Percentiles rank a stretch among this genome's conserved stretches.
Evolutionary conservation across 495 filamentous ascomycete species (phyloP).

Genomic region (Lineolata rhizophorae): DNA sequence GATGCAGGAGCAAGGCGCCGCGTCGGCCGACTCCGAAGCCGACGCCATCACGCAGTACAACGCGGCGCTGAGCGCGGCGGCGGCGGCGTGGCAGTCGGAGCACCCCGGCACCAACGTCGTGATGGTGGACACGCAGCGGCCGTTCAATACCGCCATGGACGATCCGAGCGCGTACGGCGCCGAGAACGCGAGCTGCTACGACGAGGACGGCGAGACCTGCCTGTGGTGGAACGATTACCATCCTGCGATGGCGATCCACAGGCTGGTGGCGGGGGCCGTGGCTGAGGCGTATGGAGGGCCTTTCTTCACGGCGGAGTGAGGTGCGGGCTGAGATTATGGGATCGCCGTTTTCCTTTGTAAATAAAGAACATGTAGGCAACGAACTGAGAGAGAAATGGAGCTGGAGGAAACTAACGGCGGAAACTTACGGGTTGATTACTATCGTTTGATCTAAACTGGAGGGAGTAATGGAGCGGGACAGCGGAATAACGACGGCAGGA

Average conservation of each 20-base stretch:
- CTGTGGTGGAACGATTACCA: constrained; percentile 27
- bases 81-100: constrained; percentile 12
- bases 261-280: neutral
- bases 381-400: no score
- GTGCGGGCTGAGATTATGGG: no score
- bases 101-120: no score
- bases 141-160: constrained; percentile 20
- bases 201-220: constrained; percentile 21
- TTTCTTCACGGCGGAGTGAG: no score
- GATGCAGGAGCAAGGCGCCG: constrained; percentile 5
- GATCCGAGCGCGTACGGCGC: constrained; percentile 23
- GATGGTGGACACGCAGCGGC: constrained; percentile 19
- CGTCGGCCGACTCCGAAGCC: constrained; percentile 2
- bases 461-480: no score
- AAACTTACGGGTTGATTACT: no score
- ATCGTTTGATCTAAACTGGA: no score
- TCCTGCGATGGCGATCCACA: constrained; percentile 16
- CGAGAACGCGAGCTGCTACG: constrained; percentile 22
- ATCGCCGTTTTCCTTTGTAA: no score
- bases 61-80: constrained; percentile 9
- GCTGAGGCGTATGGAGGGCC: no score
- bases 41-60: constrained; percentile 15
- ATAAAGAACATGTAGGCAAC: no score
- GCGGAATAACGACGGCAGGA: no score
- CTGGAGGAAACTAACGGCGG: no score